Conservation (phyloP, 139 green algal genomes). For the Trebouxia sp. region DNA sequence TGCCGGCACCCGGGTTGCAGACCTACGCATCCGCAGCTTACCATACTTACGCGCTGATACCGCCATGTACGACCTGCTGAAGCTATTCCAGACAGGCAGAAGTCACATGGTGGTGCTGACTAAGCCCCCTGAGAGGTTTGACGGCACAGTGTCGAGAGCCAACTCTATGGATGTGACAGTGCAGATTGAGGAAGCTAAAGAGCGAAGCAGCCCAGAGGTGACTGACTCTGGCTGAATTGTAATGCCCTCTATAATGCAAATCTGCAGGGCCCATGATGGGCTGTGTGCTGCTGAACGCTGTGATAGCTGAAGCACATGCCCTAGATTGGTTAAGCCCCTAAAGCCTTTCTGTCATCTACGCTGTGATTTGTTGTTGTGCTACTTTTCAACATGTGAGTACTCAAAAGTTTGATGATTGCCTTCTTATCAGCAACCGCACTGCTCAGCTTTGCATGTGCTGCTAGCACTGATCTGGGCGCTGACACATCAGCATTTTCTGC, state of each 20-base stretch:
- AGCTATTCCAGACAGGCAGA: conserved; percentile 89
- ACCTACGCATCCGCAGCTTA: conserved; percentile 46
- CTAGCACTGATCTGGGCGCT: no score
- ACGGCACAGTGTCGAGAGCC: not conserved
- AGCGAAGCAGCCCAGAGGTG: conserved; percentile 4
- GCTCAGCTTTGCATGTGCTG: no score
- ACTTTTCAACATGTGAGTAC: no score
- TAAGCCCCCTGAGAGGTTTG: conserved; percentile 35
- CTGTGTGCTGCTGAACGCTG: no score
- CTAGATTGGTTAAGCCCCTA: no score
- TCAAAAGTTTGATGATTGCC: no score
- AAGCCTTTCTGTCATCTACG: no score
- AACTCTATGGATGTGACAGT: conserved; percentile 1
- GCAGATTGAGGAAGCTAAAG: conserved; percentile 19
- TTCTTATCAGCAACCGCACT: no score
- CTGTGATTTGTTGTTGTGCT: no score
- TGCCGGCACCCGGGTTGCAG: conserved; percentile 1
- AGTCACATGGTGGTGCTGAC: conserved; percentile 90
- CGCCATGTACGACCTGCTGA: conserved; percentile 86
- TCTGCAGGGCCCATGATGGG: no score
- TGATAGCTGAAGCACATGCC: no score
- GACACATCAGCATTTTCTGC: no score
- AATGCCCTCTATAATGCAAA: not conserved
- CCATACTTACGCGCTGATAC: conserved; percentile 54
- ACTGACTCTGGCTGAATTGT: not conserved